These are phyloP conservation scores for Cytospora schulzeri DNA, from an alignment of 2,329 filamentous ascomycete species.

Conservation along the genomic window DNA sequence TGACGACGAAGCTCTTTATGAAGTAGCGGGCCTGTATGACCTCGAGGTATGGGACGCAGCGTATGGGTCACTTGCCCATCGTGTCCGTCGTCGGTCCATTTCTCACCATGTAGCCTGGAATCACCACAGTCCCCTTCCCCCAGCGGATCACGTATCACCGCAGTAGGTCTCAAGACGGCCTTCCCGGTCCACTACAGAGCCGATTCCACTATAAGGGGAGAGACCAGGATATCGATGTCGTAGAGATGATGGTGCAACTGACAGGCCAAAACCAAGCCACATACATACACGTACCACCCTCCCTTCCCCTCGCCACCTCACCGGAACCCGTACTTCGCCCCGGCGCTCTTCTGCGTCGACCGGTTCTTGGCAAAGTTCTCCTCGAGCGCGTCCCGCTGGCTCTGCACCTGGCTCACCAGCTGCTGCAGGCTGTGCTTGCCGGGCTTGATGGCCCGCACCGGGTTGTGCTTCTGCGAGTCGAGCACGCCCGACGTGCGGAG, in stretches of 20 bases:
- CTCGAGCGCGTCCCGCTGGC: slow-evolving; percentile 83
- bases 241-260: background rate
- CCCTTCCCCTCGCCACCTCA: slow-evolving; percentile 28
- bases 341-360: slow-evolving; percentile 79
- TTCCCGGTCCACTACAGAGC: background rate
- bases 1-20: background rate
- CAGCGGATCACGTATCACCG: background rate
- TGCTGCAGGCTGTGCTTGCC: slow-evolving; percentile 90
- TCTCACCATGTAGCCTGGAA: background rate
- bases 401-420: slow-evolving; percentile 79
- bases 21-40: background rate
- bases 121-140: background rate
- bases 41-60: background rate
- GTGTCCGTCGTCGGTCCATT: background rate
- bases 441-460: slow-evolving; percentile 78
- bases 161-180: background rate
- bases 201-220: background rate
- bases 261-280: no score
- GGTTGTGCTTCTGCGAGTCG: slow-evolving; percentile 74
- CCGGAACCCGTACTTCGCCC: slow-evolving; percentile 80
- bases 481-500: slow-evolving; percentile 70
- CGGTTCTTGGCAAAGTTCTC: slow-evolving; percentile 86
- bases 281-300: no score
- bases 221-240: background rate
- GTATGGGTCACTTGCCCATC: background rate